Conservation (phyloP, 2,329 filamentous ascomycete genomes). For the Cadophora sp. region DNA sequence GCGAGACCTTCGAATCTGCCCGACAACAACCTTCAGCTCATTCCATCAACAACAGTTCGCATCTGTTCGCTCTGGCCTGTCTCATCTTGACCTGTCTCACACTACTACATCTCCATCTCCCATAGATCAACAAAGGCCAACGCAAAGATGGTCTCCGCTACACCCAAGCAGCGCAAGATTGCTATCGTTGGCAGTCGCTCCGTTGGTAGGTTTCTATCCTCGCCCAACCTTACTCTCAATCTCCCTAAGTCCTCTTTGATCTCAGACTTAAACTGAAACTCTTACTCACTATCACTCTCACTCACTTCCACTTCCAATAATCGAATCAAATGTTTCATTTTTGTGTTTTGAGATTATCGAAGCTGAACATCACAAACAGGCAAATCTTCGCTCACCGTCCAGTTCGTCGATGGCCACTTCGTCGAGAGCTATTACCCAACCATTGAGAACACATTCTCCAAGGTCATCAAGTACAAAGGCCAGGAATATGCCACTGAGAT, state of each 20-base stretch:
- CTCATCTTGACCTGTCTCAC: not conserved
- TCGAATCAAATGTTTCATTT: not conserved
- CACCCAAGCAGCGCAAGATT: slow-evolving; percentile 87
- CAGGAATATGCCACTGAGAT: slow-evolving; percentile 97
- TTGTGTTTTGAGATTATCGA: not conserved
- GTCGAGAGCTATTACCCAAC: slow-evolving; percentile 99
- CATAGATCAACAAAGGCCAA: not conserved
- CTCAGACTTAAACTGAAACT: not conserved
- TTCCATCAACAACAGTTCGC: slow-evolving; percentile 5
- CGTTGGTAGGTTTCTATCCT: slow-evolving; percentile 68
- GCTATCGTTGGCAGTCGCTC: slow-evolving; percentile 95
- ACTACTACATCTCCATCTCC: not conserved
- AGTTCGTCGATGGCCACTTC: slow-evolving; percentile 97
- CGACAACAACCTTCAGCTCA: slow-evolving; percentile 6
- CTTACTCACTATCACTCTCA: too few species aligned
- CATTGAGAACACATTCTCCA: slow-evolving; percentile 98
- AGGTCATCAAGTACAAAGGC: slow-evolving; percentile 89
- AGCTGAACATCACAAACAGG: slow-evolving; percentile 58
- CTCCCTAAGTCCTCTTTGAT: not conserved
- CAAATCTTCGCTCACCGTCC: slow-evolving; percentile 96
- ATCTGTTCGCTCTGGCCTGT: slow-evolving; percentile 7
- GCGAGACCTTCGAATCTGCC: slow-evolving; percentile 7
- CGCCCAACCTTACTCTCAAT: slow-evolving; percentile 12
- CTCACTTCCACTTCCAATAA: slow-evolving; percentile 21
- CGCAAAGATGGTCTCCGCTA: slow-evolving; percentile 31